Evolutionary conservation across 495 filamentous ascomycete genomes (phyloP).

Genomic region (Amorphotheca resinae): DNA sequence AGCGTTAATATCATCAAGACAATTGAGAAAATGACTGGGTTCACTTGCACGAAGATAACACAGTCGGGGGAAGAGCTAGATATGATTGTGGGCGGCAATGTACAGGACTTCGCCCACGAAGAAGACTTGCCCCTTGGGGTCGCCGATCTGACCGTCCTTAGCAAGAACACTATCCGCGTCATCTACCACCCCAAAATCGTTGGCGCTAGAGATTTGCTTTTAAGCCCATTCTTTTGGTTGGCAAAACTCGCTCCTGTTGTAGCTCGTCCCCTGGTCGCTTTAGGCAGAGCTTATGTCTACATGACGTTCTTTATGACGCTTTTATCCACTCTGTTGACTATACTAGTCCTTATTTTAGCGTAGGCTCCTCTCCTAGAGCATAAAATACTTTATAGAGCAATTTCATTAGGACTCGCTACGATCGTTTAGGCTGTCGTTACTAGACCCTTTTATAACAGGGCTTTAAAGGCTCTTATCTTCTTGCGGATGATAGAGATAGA

Average conservation of each 20-base stretch:
- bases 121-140: background rate
- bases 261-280: constrained; percentile 31
- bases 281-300: constrained; percentile 49
- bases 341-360: constrained; percentile 62
- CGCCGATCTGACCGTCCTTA: constrained; percentile 26
- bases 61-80: constrained; percentile 37
- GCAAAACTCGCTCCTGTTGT: constrained; percentile 36
- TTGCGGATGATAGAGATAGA: constrained; percentile 64
- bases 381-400: constrained; percentile 35
- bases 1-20: constrained; percentile 34
- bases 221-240: constrained; percentile 26
- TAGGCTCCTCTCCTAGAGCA: constrained; percentile 47
- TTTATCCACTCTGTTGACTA: constrained; percentile 45
- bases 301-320: constrained; percentile 44
- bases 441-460: constrained; percentile 55
- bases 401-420: constrained; percentile 52
- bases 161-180: constrained; percentile 36
- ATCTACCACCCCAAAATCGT: constrained; percentile 40
- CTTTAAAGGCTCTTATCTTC: constrained; percentile 49
- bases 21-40: constrained; percentile 45
- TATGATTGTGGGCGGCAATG: constrained; percentile 24
- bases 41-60: constrained; percentile 39
- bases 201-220: constrained; percentile 45
- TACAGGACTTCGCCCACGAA: background rate
- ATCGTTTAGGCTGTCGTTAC: constrained; percentile 52